These are phyloP conservation scores for Purpureocillium lavendulum DNA, from an alignment of 2,329 filamentous ascomycete species.

Conservation along the genomic window DNA sequence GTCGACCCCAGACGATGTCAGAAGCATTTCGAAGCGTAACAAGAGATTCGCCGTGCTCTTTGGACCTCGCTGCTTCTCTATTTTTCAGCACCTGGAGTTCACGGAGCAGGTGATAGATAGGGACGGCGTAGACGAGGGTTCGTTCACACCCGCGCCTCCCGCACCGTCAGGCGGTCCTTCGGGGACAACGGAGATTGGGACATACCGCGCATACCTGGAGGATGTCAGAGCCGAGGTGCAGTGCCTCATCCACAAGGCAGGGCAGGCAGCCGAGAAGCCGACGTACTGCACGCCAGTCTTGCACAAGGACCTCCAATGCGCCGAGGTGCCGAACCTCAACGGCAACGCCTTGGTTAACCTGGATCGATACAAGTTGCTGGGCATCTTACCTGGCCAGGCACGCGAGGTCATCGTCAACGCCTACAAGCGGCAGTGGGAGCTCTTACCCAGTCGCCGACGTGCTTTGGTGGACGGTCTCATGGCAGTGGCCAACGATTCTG, in stretches of 20 bases:
- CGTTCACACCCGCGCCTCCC: conserved; percentile 24
- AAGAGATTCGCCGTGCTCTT: conserved; percentile 48
- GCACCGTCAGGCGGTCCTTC: conserved; percentile 22
- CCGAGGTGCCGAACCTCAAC: conserved; percentile 18
- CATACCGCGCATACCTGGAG: conserved; percentile 38
- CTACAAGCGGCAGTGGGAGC: conserved; percentile 32
- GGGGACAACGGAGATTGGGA: conserved; percentile 27
- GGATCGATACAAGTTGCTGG: conserved; percentile 25
- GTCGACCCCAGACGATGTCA: conserved; percentile 22
- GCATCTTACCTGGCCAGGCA: conserved; percentile 26
- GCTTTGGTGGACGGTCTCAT: conserved; percentile 23
- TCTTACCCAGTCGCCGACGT: conserved; percentile 19
- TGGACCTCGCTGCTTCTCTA: conserved; percentile 36
- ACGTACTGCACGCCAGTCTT: conserved; percentile 21
- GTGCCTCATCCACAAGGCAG: conserved; percentile 27
- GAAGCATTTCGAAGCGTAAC: conserved; percentile 47
- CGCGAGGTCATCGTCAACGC: conserved; percentile 27
- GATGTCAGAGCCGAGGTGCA: conserved; percentile 41
- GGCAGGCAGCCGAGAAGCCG: conserved; percentile 19
- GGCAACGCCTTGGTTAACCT: conserved; percentile 20
- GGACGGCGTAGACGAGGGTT: conserved; percentile 30
- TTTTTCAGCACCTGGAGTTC: conserved; percentile 44
- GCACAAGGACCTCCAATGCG: conserved; percentile 21
- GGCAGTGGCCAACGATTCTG: conserved; percentile 24
- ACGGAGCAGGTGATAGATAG: conserved; percentile 27